phyloP scores from a whole-genome alignment of 78 protist genomes.

The Dictyostelium discoideum region dicty_2.7 NC_007091.3:1486001-1486500 shows the following conservation, averaged over 20 bases:
- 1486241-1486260: neutral
- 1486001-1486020: neutral
- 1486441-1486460: neutral
- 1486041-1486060: neutral
- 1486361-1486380: neutral
- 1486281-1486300: neutral
- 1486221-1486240: neutral
- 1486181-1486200: neutral
- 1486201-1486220: neutral
- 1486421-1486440: neutral
- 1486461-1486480: neutral
- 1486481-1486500: neutral
- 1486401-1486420: neutral
- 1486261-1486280: neutral
- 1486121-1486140: neutral
- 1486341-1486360: neutral
- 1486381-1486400: no score
- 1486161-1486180: neutral
- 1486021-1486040: neutral
- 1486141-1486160: neutral
- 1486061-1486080: neutral
- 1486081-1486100: neutral
- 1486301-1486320: conserved; percentile 1
- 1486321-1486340: neutral
- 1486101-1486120: neutral